Conservation (phyloP, 2,329 filamentous ascomycete species). For the Pseudogymnoascus sp. region DNA sequence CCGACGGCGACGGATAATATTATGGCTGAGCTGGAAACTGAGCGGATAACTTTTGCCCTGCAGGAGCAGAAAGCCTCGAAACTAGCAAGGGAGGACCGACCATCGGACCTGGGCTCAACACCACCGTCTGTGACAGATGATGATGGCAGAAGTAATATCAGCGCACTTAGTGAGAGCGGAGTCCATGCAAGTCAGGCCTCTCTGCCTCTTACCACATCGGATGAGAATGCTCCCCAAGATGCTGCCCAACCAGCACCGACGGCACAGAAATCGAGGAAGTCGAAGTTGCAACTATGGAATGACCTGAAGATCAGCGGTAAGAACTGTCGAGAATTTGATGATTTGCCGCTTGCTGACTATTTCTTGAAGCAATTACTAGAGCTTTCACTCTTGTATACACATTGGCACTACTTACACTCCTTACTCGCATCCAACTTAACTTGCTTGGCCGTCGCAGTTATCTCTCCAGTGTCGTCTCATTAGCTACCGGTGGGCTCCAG, state of each 20-base stretch:
- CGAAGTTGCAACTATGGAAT: conserved; percentile 92
- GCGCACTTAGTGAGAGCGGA: conserved; percentile 72
- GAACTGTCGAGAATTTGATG: conserved; percentile 26
- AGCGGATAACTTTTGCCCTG: conserved; percentile 85
- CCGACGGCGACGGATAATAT: conserved; percentile 88
- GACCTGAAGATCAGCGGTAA: conserved; percentile 91
- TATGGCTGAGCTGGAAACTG: conserved; percentile 78
- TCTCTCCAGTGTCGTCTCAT: conserved; percentile 85
- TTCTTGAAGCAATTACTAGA: conserved; percentile 66
- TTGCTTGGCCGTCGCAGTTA: conserved; percentile 92
- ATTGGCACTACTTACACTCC: conserved; percentile 75
- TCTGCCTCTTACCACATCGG: conserved; percentile 42
- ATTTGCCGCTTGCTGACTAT: conserved; percentile 11
- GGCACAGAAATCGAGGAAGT: conserved; percentile 50
- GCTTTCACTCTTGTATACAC: conserved; percentile 90
- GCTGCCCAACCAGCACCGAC: conserved; percentile 25
- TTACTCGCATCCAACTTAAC: conserved; percentile 94
- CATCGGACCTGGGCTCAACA: conserved; percentile 32
- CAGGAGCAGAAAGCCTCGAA: conserved; percentile 84
- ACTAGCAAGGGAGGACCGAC: conserved; percentile 44
- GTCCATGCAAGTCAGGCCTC: conserved; percentile 72
- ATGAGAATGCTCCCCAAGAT: conserved; percentile 31
- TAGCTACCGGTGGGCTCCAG: conserved; percentile 67
- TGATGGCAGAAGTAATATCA: conserved; percentile 67
- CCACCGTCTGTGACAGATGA: conserved; percentile 68